Base-by-base conservation (phyloP, 352 stramenopile species). In the Phytophthora gonapodyides region DNA sequence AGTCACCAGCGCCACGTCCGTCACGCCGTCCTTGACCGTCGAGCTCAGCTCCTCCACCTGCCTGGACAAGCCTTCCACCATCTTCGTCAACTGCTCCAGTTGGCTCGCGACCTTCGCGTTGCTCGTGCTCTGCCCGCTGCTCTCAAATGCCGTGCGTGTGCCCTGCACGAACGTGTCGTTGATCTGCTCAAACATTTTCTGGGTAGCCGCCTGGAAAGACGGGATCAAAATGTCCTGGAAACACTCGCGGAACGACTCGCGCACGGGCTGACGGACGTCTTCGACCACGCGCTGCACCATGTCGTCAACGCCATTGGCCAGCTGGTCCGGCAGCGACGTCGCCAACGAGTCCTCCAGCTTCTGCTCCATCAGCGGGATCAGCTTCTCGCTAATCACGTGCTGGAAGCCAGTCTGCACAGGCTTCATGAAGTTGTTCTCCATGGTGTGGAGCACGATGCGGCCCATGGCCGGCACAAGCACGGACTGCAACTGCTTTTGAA, bases 131-230 rank as follows among this genome's bases (percentile, higher is more conserved):
- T 88, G 76, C 0, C 73, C 76, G 45, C 73, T 90, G 38, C 69
- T 74, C 42, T 86, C 81, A 57, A 88, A 81, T 33, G 84, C 80
- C 51, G 62, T 80, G 11, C 75, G 76, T 21, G 83, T 88, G 10
- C 85, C 85, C 51, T 91, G 80, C 5, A 93, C 71, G 30, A 94
- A 89, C 10, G 85, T 89, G 50, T 88, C 80, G 46, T 93, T 88
- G 48, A 94, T 94, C 55, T 94, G 86, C 57, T 94, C 86, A 60
- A 94, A 94, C 86, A 94, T 94, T 59, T 93, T 93, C 57, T 94
- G 86, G 10, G 86, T 94, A 48, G 86, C 86, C 13, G 86, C 86
- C 41, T 94, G 83, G 64, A 94, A 94, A 19, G 83, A 93, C 9
- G 86, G 86, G 35, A 94, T 94, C 58, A 94, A 89, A 62, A 91